Evolutionary conservation across 208 protist species (phyloP), one percentile per base, ranked within the genome.

Genomic region (Lotmaria passim): DNA sequence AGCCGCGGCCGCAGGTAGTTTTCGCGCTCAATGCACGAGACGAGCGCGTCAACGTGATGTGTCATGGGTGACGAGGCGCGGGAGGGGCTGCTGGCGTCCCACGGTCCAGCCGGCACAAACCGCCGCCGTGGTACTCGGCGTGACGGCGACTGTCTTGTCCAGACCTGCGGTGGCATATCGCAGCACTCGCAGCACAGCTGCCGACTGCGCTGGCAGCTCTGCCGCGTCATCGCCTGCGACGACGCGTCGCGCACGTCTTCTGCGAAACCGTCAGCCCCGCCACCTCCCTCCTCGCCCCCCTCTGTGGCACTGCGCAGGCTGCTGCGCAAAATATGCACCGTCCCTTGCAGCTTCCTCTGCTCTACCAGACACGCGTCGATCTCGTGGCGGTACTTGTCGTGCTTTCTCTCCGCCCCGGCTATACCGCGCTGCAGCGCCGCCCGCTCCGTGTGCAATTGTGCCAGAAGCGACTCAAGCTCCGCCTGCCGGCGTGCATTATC

Each of bases 1-100:
- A 74, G 63, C 6, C 87, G 80, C 26, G 90, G 90, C 31, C 81
- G 81, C 34, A 89, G 65, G 66, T 79, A 85, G 69, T 93, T 96
- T 15, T 70, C 69, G n/a, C 91, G 76, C 72, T 89, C 69, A n/a
- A 93, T 75, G 10, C 82, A 90, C 6, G 86, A 85, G 28, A 93
- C 64, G 46, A 96, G 76, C n/a, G 86, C 78, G 14, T 73, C 67
- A 0, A 89, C 74, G 77, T 96, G 74, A 46, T 96, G 91, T 14
- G 83, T 67, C 21, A 38, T 38, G 12, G 71, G 71, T 12, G 71
- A 75, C n/a, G 67, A 46, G 17, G 77, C 69, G 12, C 52, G 62
- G 30, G 30, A 48, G 33, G 61, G 44, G 48, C 68, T 48, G 59
- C 61, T 30, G 33, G 31, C 24, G 24, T 77, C 70, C 51, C 59